Base-by-base conservation (phyloP, 257 asterid genomes). In the Solanum phureja region DNA sequence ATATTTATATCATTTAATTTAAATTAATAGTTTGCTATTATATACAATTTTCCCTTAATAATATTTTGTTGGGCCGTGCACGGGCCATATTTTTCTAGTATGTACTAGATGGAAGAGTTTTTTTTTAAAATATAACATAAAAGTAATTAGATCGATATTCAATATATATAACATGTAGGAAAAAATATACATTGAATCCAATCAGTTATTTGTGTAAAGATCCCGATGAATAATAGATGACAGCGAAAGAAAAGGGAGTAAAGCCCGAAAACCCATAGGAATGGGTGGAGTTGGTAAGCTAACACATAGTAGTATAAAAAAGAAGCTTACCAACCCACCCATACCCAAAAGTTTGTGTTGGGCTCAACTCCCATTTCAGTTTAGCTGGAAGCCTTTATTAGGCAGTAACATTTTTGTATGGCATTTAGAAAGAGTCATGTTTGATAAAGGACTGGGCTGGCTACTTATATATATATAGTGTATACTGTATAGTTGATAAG, bases 271-370 rank as follows among this genome's bases (percentile, higher is more conserved):
- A 91, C 27, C 90, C 83, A 73, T 58, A 66, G 92, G 93, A 90
- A 92, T 90, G 93, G 93, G 93, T 89, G 94, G 90, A 27, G 40
- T 92, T 87, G 93, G 94, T 83, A 91, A 87, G 90, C 92, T 73
- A 73, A 71, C 13, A 64, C 58, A 49, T 16, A 24, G 46, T 40
- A 40, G 46, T 1, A 1, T 6, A 24, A 12, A 8, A 27, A 24
- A 31, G 23, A 12, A 88, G 90, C 90, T 89, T 90, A 83, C 93
- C 94, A 86, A 88, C 37, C 91, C 92, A 88, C 90, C 94, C 87
- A 91, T 88, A 76, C 92, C 94, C 19, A 83, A 62, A 34, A 92
- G 85, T 88, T 69, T 90, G 84, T 77, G 88, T 84, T 87, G 34
- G 42, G 49, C 37, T 86, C 89, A n/a, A 24, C 85, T 91, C 88